Conservation (phyloP, 2,329 filamentous ascomycete species). For the Sclerotinia spermophila region DNA sequence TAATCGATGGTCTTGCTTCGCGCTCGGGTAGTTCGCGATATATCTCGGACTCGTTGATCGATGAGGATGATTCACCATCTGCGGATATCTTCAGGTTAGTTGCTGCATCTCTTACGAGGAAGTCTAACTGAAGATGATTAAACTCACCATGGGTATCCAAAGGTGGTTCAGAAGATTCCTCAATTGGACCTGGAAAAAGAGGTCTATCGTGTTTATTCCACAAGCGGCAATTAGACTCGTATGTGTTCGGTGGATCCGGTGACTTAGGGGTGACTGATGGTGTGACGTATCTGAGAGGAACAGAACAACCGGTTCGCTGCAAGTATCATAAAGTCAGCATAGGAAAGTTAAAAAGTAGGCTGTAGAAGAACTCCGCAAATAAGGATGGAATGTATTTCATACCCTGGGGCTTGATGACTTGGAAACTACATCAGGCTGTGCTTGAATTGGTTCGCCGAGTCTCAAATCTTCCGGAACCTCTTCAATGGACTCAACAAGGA, state of each 20-base stretch:
- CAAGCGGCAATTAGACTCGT: background rate
- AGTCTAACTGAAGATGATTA: too few species aligned
- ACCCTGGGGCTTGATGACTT: background rate
- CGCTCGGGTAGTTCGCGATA: background rate
- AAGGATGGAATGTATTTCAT: background rate
- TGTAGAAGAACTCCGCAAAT: background rate
- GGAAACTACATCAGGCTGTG: background rate
- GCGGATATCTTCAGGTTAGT: background rate
- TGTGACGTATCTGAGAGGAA: background rate
- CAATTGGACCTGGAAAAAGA: background rate
- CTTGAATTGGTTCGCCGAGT: background rate
- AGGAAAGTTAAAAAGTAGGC: background rate
- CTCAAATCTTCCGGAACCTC: background rate
- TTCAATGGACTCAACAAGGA: background rate
- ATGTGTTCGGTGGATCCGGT: background rate
- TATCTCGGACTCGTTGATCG: background rate
- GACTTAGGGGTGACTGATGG: too few species aligned
- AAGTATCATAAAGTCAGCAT: background rate
- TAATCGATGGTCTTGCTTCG: background rate
- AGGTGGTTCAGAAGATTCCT: background rate
- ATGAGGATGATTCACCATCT: too few species aligned
- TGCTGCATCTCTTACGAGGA: background rate
- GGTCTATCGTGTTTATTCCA: background rate
- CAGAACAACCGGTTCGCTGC: background rate
- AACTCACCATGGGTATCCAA: background rate